These are phyloP conservation scores for Malus hybrid DNA, from an alignment of 331 rosid species.

Conservation along the genomic window DNA sequence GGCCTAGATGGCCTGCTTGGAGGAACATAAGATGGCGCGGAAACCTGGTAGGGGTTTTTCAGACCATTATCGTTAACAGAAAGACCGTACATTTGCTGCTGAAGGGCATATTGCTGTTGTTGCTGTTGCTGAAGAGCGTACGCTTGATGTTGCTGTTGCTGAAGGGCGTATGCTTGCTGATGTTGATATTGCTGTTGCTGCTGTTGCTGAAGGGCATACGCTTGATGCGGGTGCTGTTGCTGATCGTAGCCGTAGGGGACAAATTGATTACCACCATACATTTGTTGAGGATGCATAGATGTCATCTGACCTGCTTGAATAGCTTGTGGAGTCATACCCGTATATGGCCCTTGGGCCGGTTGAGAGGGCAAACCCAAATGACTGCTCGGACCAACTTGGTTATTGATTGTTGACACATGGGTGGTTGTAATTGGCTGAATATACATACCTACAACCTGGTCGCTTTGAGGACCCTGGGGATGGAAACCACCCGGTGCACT, in stretches of 20 bases:
- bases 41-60: conserved; percentile 56
- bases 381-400: conserved; percentile 49
- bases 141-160: conserved; percentile 35
- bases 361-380: conserved; percentile 46
- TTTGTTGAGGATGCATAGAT: conserved; percentile 60
- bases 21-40: conserved; percentile 60
- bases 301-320: conserved; percentile 44
- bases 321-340: conserved; percentile 59
- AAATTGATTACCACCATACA: conserved; percentile 71
- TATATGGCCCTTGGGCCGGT: conserved; percentile 38
- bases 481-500: conserved; percentile 29
- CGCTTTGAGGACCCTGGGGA: conserved; percentile 63
- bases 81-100: conserved; percentile 81
- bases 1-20: conserved; percentile 73
- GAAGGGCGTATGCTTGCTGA: conserved; percentile 12
- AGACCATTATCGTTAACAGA: conserved; percentile 46
- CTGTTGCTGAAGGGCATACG: conserved; percentile 54
- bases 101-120: conserved; percentile 21
- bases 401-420: conserved; percentile 48
- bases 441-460: conserved; percentile 56
- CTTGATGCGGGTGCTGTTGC: conserved; percentile 32
- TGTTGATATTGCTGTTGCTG: conserved; percentile 42
- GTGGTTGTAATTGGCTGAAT: conserved; percentile 50
- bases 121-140: conserved; percentile 63
- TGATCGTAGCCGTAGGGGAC: conserved; percentile 73